Base-by-base conservation (phyloP, 148 eudicot genomes). In the Agrostemma githago region DNA sequence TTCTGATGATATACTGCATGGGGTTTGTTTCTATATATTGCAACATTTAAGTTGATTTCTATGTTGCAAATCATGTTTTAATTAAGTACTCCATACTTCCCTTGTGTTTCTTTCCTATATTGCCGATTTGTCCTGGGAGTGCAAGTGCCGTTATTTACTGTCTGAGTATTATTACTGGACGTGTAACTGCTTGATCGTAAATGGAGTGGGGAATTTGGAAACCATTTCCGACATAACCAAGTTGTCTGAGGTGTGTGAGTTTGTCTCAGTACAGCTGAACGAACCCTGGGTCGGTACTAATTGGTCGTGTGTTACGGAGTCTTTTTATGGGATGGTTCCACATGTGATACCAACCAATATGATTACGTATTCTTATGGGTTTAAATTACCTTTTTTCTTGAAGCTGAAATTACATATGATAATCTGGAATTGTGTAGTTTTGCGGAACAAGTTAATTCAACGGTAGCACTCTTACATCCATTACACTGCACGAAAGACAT, bases 401-500 rank as follows among this genome's bases (percentile, higher is more conserved):
- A 42, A 56, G 71, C 64, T 59, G 37, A 26, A 7, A 58, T 57
- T 59, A 39, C 40, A 10, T 10, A 26, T 37, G 71, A 68, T 74
- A 21, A 57, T 72, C 75, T 62, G 59, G 60, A 17, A 48, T 77
- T 42, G 51, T 83, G 79, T 85, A 94, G 98, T 76, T 94, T 91
- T 75, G 79, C 72, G 5, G 90, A 88, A 19, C 89, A 87, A 69
- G 93, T 88, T 71, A 89, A 94, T 77, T 68, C 76, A 56, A 94
- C 97, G 4, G 20, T 85, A 43, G 70, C 88, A 8, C 84, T 72
- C 66, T 89, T 94, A 62, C 98, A 86, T 77, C 98, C 97, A 12
- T 73, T 91, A 66, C 91, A 94, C 77, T 94, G 98, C 87, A 89
- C 88, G 12, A 87, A 77, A 77, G 89, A 94, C 72, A 87, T 96